A percentile compares a stretch with the other conserved stretches of the same genome.
phyloP scores from a whole-genome alignment of 1,284 basidiomycete species.

The Moniliophthora roreri region DNA sequence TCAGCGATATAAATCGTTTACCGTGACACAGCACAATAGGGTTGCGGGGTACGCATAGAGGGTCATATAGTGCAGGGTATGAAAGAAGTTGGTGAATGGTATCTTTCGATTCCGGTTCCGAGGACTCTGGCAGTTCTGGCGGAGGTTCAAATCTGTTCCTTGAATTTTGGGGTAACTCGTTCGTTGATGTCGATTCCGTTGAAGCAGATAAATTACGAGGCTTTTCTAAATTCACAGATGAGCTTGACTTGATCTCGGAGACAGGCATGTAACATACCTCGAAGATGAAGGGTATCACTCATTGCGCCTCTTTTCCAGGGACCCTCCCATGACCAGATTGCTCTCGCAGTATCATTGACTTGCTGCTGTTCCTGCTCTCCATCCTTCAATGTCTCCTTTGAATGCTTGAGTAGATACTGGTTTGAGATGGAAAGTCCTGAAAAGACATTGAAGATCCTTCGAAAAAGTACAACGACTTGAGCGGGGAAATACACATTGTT shows the following conservation, averaged over 20 bases:
- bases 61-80: constrained; percentile 73
- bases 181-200: background rate
- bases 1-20: constrained; percentile 36
- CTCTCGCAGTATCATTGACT: background rate
- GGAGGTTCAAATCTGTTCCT: constrained; percentile 11
- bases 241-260: background rate
- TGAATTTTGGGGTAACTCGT: background rate
- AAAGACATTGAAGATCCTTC: constrained; percentile 63
- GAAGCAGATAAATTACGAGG: background rate
- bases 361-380: background rate
- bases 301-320: background rate
- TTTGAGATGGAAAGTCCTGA: constrained; percentile 66
- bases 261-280: too few species aligned
- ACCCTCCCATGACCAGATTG: background rate
- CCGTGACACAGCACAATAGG: constrained; percentile 96
- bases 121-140: constrained; percentile 13
- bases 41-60: constrained; percentile 77
- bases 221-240: background rate
- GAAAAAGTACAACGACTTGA: constrained; percentile 58
- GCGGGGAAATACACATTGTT: constrained; percentile 57
- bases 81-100: constrained; percentile 73
- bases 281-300: background rate
- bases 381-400: constrained; percentile 14
- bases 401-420: constrained; percentile 45
- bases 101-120: constrained; percentile 34